phyloP scores from a whole-genome alignment of 2,329 filamentous ascomycete genomes.

The Fusarium beomiforme region DNA sequence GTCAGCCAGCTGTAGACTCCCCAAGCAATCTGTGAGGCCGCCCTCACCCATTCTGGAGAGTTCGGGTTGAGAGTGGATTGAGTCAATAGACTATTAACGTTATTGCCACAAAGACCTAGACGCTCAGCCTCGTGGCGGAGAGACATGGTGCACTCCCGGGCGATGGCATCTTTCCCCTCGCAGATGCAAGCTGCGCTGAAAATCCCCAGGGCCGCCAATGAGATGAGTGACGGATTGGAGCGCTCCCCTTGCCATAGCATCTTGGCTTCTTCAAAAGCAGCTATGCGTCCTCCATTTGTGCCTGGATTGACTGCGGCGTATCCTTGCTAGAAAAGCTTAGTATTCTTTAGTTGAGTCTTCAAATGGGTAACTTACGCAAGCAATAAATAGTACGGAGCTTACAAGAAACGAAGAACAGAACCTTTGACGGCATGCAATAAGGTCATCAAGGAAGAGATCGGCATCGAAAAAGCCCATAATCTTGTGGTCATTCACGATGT shows the following conservation, averaged over 20 bases:
- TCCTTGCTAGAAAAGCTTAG: not conserved
- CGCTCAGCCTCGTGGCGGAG: not conserved
- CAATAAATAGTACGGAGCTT: not conserved
- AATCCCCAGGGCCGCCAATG: fast-evolving
- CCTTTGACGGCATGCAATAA: not conserved
- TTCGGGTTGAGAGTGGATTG: not conserved
- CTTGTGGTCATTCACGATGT: not conserved
- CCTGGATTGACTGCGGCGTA: not conserved
- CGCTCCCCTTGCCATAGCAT: not conserved
- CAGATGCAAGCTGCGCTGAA: not conserved
- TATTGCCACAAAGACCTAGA: not conserved
- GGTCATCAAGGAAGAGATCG: not conserved
- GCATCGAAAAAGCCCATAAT: not conserved
- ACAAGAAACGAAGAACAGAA: not conserved
- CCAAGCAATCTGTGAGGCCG: not conserved
- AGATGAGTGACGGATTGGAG: not conserved
- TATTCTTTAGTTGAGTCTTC: too few species aligned
- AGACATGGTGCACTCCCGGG: not conserved
- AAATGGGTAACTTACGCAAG: not conserved
- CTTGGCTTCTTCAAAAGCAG: not conserved
- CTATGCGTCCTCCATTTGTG: not conserved
- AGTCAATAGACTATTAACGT: not conserved
- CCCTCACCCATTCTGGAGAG: not conserved
- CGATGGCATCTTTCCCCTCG: not conserved
- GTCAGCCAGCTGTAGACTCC: not conserved